These are phyloP conservation scores for Manihot esculenta DNA, from an alignment of 441 rosid genomes.

Conservation along the genomic window DNA sequence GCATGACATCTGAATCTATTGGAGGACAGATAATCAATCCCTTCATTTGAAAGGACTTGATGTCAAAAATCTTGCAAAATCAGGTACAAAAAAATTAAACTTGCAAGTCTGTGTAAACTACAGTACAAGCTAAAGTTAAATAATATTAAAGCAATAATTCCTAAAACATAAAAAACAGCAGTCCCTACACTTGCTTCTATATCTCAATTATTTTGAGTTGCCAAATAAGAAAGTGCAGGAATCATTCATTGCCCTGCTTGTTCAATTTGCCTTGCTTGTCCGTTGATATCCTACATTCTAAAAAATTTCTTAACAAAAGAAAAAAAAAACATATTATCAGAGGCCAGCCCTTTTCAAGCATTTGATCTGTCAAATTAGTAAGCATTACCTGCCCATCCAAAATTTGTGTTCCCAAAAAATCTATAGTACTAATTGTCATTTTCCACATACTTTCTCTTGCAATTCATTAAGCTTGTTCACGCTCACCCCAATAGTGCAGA, in stretches of 20 bases:
- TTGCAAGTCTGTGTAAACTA: not conserved
- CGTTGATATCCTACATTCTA: not conserved
- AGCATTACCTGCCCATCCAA: not conserved
- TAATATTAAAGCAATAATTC: not conserved
- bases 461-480: not conserved
- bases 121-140: not conserved
- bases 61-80: not conserved
- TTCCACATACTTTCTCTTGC: not conserved
- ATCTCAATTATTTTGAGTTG: not conserved
- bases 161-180: not conserved
- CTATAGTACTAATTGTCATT: not conserved
- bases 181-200: not conserved
- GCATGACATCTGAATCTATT: conserved; percentile 1
- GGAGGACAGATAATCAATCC: not conserved
- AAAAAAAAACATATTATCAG: conserved; percentile 4
- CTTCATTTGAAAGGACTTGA: not conserved
- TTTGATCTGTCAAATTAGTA: not conserved
- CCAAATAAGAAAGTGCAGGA: not conserved
- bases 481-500: not conserved
- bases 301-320: not conserved
- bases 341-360: not conserved
- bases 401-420: not conserved
- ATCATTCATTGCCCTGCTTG: not conserved
- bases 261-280: not conserved
- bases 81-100: conserved; percentile 2